These are phyloP conservation scores for Vaccinium macrocarpon DNA, from an alignment of 148 eudicot genomes.

Conservation along the genomic window DNA sequence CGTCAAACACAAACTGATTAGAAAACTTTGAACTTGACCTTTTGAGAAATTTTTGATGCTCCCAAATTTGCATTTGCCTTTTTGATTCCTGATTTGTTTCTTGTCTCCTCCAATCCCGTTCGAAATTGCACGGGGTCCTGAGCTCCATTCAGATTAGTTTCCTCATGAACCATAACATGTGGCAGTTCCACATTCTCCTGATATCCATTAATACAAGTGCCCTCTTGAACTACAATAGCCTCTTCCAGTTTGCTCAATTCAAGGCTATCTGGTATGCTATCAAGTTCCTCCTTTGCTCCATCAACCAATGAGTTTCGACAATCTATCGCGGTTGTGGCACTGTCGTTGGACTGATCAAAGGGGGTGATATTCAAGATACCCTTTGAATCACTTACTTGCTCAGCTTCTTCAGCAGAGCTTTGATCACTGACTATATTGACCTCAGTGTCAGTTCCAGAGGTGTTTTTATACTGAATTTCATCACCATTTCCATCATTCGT, in stretches of 20 bases:
- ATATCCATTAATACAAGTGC: conserved; percentile 22
- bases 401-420: conserved; percentile 17
- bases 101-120: not conserved
- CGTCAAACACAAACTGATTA: not conserved
- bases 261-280: conserved; percentile 13
- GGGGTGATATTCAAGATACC: conserved; percentile 10
- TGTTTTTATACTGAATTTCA: conserved; percentile 11
- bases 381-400: conserved; percentile 8
- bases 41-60: conserved; percentile 30
- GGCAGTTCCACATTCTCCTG: conserved; percentile 31
- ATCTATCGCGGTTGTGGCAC: conserved; percentile 19
- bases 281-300: conserved; percentile 30
- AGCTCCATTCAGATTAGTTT: conserved; percentile 24
- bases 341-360: conserved; percentile 24
- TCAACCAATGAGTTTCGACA: conserved; percentile 24
- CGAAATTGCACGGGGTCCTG: not conserved
- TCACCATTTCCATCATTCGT: conserved; percentile 26
- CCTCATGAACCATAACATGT: conserved; percentile 32
- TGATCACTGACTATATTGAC: not conserved
- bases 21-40: conserved; percentile 44
- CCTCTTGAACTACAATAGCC: conserved; percentile 34
- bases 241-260: conserved; percentile 29
- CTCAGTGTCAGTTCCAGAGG: conserved; percentile 10
- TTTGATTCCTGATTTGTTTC: conserved; percentile 13
- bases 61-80: conserved; percentile 25